Evolutionary conservation across 192 early-diverging fungal genomes (phyloP).

Genomic region (Dissophora globulifera): DNA sequence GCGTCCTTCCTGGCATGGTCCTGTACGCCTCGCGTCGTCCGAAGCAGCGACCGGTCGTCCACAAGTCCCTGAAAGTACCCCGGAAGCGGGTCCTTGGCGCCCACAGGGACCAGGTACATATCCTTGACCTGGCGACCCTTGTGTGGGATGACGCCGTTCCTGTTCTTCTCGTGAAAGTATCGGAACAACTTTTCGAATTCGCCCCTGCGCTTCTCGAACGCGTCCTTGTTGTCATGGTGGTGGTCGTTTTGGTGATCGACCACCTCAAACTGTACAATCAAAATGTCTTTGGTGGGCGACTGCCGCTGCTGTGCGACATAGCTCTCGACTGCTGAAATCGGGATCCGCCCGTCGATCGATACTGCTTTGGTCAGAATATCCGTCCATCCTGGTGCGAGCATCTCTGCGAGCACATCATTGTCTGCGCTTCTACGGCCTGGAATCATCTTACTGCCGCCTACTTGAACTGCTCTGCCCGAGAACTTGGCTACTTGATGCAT

Average conservation of each 20-base stretch:
- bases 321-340: conserved; percentile 54
- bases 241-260: too few relatives aligned
- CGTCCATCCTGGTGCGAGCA: conserved; percentile 59
- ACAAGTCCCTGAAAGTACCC: conserved; percentile 63
- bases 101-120: conserved; percentile 78
- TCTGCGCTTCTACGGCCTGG: conserved; percentile 15
- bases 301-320: conserved; percentile 68
- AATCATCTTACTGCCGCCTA: conserved; percentile 62
- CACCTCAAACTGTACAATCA: conserved; percentile 68
- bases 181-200: conserved; percentile 65
- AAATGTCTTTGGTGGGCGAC: conserved; percentile 66
- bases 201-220: conserved; percentile 6
- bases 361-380: conserved; percentile 67
- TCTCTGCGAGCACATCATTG: conserved; percentile 9
- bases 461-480: conserved; percentile 63
- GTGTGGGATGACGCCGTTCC: conserved; percentile 78
- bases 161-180: conserved; percentile 68
- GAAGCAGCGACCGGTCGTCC: conserved; percentile 45
- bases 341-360: conserved; percentile 74
- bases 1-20: conserved; percentile 45
- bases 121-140: conserved; percentile 74
- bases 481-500: conserved; percentile 77
- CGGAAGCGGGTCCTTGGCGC: conserved; percentile 62
- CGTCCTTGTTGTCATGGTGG: conserved; percentile 13
- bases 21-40: conserved; percentile 24